Evolutionary conservation across 345 rosid species (phyloP).

Genomic region (Citropsis articulata): DNA sequence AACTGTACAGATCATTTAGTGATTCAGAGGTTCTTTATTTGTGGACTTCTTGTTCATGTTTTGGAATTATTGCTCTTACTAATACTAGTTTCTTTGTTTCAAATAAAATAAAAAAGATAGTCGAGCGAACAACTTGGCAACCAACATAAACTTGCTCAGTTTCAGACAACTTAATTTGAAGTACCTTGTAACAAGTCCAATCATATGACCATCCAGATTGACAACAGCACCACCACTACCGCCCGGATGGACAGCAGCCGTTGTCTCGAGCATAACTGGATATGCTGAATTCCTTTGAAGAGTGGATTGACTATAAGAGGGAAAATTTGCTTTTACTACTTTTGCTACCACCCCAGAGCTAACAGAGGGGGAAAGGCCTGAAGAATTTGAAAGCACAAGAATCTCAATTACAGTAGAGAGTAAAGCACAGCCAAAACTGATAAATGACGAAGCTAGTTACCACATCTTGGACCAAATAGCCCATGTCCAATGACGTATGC

Average conservation of each 20-base stretch:
- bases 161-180: neutral
- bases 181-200: conserved; percentile 96
- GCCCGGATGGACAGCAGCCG: conserved; percentile 95
- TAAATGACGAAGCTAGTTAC: conserved; percentile 34
- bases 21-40: too few species aligned
- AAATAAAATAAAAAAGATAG: neutral
- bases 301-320: conserved; percentile 27
- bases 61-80: too few species aligned
- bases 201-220: conserved; percentile 71
- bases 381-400: conserved; percentile 9
- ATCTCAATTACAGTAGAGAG: conserved; percentile 11
- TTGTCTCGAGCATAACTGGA: conserved; percentile 94
- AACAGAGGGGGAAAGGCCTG: conserved; percentile 79
- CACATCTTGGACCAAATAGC: conserved; percentile 83
- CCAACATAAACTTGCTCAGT: neutral
- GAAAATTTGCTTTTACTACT: conserved; percentile 57
- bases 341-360: conserved; percentile 82
- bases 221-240: conserved; percentile 94
- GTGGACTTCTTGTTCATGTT: too few species aligned
- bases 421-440: conserved; percentile 9
- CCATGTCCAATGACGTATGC: conserved; percentile 87
- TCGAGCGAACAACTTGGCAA: neutral
- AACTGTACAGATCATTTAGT: too few species aligned
- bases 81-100: too few species aligned
- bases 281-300: conserved; percentile 25